A percentile compares a stretch with the other conserved stretches of the same genome.
Evolutionary conservation across 129 eudicot genomes (phyloP).

Genomic region (Flaveria brownii): DNA sequence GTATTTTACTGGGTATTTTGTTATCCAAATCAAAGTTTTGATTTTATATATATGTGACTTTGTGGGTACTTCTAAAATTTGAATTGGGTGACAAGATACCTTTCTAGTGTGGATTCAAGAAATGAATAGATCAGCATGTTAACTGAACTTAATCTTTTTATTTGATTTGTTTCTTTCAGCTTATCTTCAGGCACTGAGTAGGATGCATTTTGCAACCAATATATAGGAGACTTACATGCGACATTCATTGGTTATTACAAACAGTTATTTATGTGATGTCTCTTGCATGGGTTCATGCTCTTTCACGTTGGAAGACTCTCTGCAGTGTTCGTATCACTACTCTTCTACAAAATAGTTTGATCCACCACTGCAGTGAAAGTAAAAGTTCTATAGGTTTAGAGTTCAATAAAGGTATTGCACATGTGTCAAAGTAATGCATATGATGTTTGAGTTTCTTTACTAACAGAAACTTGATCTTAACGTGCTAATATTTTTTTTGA

Average conservation of each 20-base stretch:
- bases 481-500: constrained; percentile 15
- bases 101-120: not conserved
- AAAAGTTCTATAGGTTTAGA: constrained; percentile 7
- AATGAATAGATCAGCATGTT: not conserved
- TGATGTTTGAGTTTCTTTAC: not conserved
- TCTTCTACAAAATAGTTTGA: constrained; percentile 11
- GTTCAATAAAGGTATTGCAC: constrained; percentile 23
- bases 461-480: not conserved
- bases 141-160: not conserved
- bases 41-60: not conserved
- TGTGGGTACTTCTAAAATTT: not conserved
- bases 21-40: too few relatives aligned
- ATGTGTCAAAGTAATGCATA: not conserved
- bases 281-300: constrained; percentile 33
- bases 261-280: constrained; percentile 32
- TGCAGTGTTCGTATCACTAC: not conserved
- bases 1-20: too few relatives aligned
- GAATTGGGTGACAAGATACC: not conserved
- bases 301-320: constrained; percentile 38
- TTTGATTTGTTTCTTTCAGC: not conserved
- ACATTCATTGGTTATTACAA: constrained; percentile 6
- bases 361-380: constrained; percentile 14
- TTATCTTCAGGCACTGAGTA: constrained; percentile 20
- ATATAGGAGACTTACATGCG: constrained; percentile 1
- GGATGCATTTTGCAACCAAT: constrained; percentile 18